phyloP scores from a whole-genome alignment of 331 rosid genomes.

The Rosa hybrid region DNA sequence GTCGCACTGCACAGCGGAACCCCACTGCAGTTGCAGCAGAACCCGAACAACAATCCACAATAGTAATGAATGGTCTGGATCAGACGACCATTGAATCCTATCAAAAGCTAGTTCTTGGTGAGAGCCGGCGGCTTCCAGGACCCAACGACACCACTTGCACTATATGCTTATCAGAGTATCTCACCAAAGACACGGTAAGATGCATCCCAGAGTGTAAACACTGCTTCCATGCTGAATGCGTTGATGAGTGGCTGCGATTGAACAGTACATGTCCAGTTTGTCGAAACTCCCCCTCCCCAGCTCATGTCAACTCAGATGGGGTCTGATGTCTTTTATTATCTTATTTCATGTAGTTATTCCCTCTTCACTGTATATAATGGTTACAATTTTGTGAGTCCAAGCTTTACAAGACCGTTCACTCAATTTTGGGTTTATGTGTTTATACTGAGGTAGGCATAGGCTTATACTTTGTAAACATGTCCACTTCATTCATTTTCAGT shows the following conservation, averaged over 20 bases:
- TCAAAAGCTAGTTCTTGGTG: slow-evolving; percentile 66
- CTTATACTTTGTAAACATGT: background rate
- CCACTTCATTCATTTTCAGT: background rate
- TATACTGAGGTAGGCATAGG: background rate
- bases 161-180: slow-evolving; percentile 73
- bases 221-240: slow-evolving; percentile 77
- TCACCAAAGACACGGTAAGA: slow-evolving; percentile 57
- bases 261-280: slow-evolving; percentile 70
- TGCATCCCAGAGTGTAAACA: slow-evolving; percentile 80
- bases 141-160: slow-evolving; percentile 59
- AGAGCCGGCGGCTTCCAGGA: slow-evolving; percentile 66
- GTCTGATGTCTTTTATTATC: background rate
- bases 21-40: slow-evolving; percentile 33
- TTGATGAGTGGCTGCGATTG: slow-evolving; percentile 76
- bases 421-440: background rate
- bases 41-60: slow-evolving; percentile 32
- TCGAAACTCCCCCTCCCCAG: slow-evolving; percentile 64
- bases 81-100: slow-evolving; percentile 71
- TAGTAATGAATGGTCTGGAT: slow-evolving; percentile 47
- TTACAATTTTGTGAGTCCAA: background rate
- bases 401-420: background rate
- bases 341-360: background rate
- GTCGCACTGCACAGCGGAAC: slow-evolving; percentile 23
- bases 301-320: slow-evolving; percentile 25
- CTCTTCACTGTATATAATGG: slow-evolving; percentile 9